Base-by-base conservation (phyloP, 164 flowering plant genomes). In the Piper longum region DNA sequence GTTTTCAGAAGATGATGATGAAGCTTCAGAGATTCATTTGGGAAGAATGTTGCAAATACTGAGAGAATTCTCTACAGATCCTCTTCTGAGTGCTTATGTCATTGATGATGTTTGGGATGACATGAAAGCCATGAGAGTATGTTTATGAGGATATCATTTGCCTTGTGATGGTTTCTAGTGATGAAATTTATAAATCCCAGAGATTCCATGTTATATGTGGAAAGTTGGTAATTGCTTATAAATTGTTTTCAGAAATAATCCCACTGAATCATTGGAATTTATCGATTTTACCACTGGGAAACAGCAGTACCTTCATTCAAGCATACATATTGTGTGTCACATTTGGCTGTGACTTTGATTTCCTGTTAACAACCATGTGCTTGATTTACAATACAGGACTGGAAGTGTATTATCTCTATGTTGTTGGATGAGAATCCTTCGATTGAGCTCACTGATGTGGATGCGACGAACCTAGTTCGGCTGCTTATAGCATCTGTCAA, bases 41-140 rank as follows among this genome's bases (percentile, higher is more conserved):
- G 79, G 83, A 66, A 84, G 97, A 80, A 82, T 91, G 87, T 73
- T 95, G 81, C 95, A 86, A 73, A 95, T 95, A 74, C 73, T 95
- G 17, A 76, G 88, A 69, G 96, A 89, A 73, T 93, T 90, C 69
- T 81, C 96, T 26, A 67, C 82, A 55, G 96, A 88, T 73, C 90
- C 86, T 63, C 84, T 92, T 59, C 71, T 93, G 57, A 81, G 82
- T 68, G 75, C 75, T 45, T 93, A 93, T 75, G 98, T 89, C 69
- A 85, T 93, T 67, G 98, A 93, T 79, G 97, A 93, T 80, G 82
- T 89, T 51, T 92, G 96, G 96, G 98, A 89, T 69, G 88, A 84
- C 80, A 92, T 92, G 98, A 81, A 80, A 39, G 93, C 98, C 64
- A 86, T 92, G 98, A 88, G 86, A 78, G 98, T 92, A 79, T 66